Conservation (phyloP, 1,284 basidiomycete species). For the Trametes versicolor region DNA sequence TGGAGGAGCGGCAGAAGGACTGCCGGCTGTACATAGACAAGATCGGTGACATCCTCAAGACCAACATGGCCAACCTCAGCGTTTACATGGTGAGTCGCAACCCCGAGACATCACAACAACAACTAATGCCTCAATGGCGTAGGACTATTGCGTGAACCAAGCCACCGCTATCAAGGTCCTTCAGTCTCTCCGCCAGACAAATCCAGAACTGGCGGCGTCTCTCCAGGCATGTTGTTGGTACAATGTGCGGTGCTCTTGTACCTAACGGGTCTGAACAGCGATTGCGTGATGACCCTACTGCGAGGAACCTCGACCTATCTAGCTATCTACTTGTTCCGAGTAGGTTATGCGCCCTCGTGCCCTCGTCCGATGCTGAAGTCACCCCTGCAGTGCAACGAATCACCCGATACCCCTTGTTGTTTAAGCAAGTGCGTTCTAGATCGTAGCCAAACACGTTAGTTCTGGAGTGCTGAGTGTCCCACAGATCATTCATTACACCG, state of each 20-base stretch:
- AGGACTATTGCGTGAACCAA: slow-evolving; percentile 96
- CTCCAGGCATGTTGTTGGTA: slow-evolving; percentile 60
- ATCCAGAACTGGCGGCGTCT: slow-evolving; percentile 71
- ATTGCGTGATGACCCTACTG: slow-evolving; percentile 77
- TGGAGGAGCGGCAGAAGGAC: slow-evolving; percentile 92
- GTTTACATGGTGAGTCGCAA: slow-evolving; percentile 74
- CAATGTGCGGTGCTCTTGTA: not conserved
- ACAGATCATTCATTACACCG: slow-evolving; percentile 85
- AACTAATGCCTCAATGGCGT: slow-evolving; percentile 6
- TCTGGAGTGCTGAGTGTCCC: not conserved
- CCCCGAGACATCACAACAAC: not conserved
- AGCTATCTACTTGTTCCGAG: slow-evolving; percentile 93
- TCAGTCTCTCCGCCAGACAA: slow-evolving; percentile 75
- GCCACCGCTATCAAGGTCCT: slow-evolving; percentile 82
- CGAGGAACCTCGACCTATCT: slow-evolving; percentile 88
- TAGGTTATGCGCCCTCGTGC: slow-evolving; percentile 50
- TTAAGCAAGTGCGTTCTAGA: slow-evolving; percentile 68
- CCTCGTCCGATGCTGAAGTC: not conserved
- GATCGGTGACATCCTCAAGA: slow-evolving; percentile 87
- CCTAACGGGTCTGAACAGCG: slow-evolving; percentile 52
- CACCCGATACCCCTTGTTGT: slow-evolving; percentile 90
- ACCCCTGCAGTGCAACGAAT: slow-evolving; percentile 86
- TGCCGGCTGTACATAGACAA: slow-evolving; percentile 90
- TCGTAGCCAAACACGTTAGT: too few species aligned
- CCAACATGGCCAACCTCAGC: slow-evolving; percentile 79